Percentiles rank a stretch among this genome's conserved stretches.
These are phyloP conservation scores for Jamesozyma hellenica DNA, from an alignment of 805 yeast genomes.

Conservation along the genomic window DNA sequence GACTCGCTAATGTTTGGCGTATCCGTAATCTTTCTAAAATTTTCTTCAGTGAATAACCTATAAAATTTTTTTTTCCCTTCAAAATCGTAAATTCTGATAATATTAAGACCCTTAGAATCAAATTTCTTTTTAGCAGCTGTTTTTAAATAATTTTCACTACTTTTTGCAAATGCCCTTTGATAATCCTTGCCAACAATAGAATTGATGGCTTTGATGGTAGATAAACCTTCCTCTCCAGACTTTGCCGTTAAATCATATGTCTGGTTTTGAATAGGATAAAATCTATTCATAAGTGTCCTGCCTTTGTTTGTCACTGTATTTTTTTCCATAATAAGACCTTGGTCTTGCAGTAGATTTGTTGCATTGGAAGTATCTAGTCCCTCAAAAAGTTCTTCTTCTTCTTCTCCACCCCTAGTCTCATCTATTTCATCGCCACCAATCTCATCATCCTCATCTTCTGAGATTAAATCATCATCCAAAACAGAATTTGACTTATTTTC, in stretches of 20 bases:
- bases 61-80: conserved; percentile 67
- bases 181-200: conserved; percentile 46
- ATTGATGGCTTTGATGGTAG: conserved; percentile 46
- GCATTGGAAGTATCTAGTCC: conserved; percentile 25
- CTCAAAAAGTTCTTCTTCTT: conserved; percentile 9
- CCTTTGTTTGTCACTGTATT: conserved; percentile 2
- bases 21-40: conserved; percentile 29
- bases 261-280: conserved; percentile 59
- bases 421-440: conserved; percentile 3
- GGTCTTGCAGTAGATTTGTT: conserved; percentile 20
- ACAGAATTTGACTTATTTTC: conserved; percentile 15
- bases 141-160: conserved; percentile 41
- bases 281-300: conserved; percentile 33
- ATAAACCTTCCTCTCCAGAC: conserved; percentile 41
- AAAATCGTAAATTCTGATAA: conserved; percentile 58
- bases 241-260: conserved; percentile 39
- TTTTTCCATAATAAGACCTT: conserved; percentile 20
- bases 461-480: conserved; percentile 23
- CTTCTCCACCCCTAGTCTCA: background rate
- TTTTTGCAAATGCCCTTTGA: conserved; percentile 40
- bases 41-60: conserved; percentile 45
- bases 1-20: conserved; percentile 19
- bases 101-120: conserved; percentile 27
- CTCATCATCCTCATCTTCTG: conserved; percentile 7
- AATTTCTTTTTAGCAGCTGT: conserved; percentile 28